Evolutionary conservation across 192 early-diverging fungal genomes (phyloP), one percentile per base, ranked within the genome.

Genomic region (Geranomyces variabilis): DNA sequence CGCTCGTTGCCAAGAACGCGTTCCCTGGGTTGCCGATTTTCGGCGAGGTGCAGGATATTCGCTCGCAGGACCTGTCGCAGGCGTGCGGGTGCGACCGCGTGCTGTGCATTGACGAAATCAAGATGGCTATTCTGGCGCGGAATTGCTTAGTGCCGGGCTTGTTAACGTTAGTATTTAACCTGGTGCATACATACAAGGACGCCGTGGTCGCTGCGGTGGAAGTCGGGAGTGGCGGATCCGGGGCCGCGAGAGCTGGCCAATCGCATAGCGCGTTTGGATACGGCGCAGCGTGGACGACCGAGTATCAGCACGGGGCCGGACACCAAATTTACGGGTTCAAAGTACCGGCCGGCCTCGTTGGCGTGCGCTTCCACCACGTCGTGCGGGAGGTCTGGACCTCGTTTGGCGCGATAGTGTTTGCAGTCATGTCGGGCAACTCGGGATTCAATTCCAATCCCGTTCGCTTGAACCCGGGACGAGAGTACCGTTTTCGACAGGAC

Each of bases 61-160:
- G 79, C 7, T 77, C 77, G 21, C 63, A 79, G 49, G 84, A 86
- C 31, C 63, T 86, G 6, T 75, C 79, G 24, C 17, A 24, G 29
- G 70, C 75, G 24, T 86, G 84, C 46, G 84, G 84, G 19, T 74
- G 75, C 61, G 81, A 86, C 63, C 64, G 81, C n/a, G 70, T 80
- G 12, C 70, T 86, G 19, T 81, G 81, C 70, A 64, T 80, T 47
- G 84, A 86, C 53, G 80, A 81, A 59, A 24, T 86, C 44, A 86
- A 80, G 64, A 79, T 82, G 77, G 53, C 77, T 0, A 67, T 86
- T 49, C 47, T 86, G 34, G 81, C 84, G 6, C 10, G 74, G 28
- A 81, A 79, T 36, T 81, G 79, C 47, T 33, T 86, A 4, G 73
- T 79, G n/a, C 84, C 84, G 13, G 84, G 84, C 9, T 60, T 86